Evolutionary conservation across 1,284 basidiomycete species (phyloP).

Genomic region (Boletus mariae): DNA sequence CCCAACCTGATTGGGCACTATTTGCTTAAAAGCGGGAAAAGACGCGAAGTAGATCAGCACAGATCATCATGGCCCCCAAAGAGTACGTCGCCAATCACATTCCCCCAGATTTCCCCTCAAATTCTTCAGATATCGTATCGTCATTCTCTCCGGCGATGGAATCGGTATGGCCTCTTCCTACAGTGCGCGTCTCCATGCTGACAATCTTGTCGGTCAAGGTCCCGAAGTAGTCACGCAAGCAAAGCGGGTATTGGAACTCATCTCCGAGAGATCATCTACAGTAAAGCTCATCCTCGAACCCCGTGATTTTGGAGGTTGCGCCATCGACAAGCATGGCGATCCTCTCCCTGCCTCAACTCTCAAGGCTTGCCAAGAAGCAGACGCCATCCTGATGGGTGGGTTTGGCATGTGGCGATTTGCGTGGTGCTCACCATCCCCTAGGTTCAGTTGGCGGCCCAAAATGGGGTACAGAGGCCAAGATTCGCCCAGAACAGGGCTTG

Average conservation of each 20-base stretch:
- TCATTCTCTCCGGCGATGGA: constrained; percentile 92
- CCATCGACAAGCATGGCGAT: constrained; percentile 85
- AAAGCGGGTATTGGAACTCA: constrained; percentile 75
- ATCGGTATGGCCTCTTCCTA: constrained; percentile 62
- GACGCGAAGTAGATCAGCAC: not conserved
- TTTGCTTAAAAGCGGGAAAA: not conserved
- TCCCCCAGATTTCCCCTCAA: constrained; percentile 7
- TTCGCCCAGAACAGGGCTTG: constrained; percentile 95
- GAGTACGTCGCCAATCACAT: constrained; percentile 32
- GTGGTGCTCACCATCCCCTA: constrained; percentile 30
- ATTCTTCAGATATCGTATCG: constrained; percentile 72
- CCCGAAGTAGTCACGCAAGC: constrained; percentile 94
- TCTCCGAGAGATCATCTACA: constrained; percentile 61
- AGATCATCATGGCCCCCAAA: constrained; percentile 38
- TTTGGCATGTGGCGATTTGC: not conserved
- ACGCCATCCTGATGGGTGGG: constrained; percentile 89
- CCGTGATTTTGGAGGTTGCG: constrained; percentile 89
- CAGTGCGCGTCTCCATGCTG: not conserved
- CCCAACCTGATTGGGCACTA: not conserved
- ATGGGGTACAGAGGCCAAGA: constrained; percentile 89
- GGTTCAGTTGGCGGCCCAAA: constrained; percentile 97
- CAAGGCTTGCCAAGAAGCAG: constrained; percentile 82
- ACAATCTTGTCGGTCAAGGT: constrained; percentile 47
- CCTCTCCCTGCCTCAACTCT: constrained; percentile 86
- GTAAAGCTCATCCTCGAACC: constrained; percentile 73